Evolutionary conservation across 306 rosid genomes (phyloP).

Genomic region (Prunus persica): Prunus_persica_NCBIv2 NC_034016.1:22335001-22335500

Average conservation of each 20-base stretch:
- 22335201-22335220: conserved; percentile 73
- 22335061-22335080: background rate
- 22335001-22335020: background rate
- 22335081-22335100: background rate
- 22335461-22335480: conserved; percentile 62
- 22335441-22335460: conserved; percentile 72
- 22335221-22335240: conserved; percentile 37
- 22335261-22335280: background rate
- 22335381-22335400: conserved; percentile 79
- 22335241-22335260: conserved; percentile 1
- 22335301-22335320: conserved; percentile 68
- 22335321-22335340: conserved; percentile 98
- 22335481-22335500: conserved; percentile 82
- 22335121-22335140: background rate
- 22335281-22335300: conserved; percentile 8
- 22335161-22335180: conserved; percentile 28
- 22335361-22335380: conserved; percentile 83
- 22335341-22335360: conserved; percentile 98
- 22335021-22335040: background rate
- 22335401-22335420: conserved; percentile 87
- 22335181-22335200: conserved; percentile 37
- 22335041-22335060: background rate
- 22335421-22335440: conserved; percentile 76
- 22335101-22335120: conserved; percentile 14
- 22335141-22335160: conserved; percentile 15